Evolutionary conservation across 768 basidiomycete genomes (phyloP), one percentile per base, ranked within the genome.

Genomic region (Termitomyces sp.): DNA sequence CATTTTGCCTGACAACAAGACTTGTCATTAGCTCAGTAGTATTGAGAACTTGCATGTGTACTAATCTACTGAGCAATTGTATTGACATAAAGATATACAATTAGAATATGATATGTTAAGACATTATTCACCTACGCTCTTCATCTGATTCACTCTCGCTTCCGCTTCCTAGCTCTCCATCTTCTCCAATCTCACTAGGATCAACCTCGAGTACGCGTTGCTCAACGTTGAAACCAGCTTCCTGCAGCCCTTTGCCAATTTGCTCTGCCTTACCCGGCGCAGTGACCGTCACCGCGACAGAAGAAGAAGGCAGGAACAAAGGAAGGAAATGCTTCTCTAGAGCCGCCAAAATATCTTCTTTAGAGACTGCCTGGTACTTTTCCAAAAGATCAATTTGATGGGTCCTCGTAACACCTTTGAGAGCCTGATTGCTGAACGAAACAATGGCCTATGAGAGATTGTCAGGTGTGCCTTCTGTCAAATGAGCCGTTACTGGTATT

Each of bases 361-460:
- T 86, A 17, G 86, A 88, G 56, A 98, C 81, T n/a, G 73, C 72
- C 76, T 93, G 88, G 64, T 85, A 89, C 66, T 85, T 83, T 62
- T 86, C 81, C 44, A 96, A 77, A n/a, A 94, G 78, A 52, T 87
- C 80, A 25, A 89, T 76, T 63, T 89, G 86, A 65, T 89, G 77
- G 58, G 85, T 81, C 65, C 87, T 85, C 5, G 86, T 73, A 10
- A 98, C 82, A 32, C 86, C 89, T 66, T 90, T 91, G n/a, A 99
- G 77, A 0, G 87, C 90, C 75, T 97, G 92, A 71, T 98, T 95
- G 30, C 80, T 76, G 72, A 97, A 98, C 0, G 94, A 96, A 25
- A 82, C 79, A 39, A 82, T 68, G 0, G 94, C 93, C 92, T 94
- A 63, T 3, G 47, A 5, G 53, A 59, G 19, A 56, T 53, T 16